Evolutionary conservation across 805 yeast genomes (phyloP).

Genomic region (Yamadazyma akitaensis): DNA sequence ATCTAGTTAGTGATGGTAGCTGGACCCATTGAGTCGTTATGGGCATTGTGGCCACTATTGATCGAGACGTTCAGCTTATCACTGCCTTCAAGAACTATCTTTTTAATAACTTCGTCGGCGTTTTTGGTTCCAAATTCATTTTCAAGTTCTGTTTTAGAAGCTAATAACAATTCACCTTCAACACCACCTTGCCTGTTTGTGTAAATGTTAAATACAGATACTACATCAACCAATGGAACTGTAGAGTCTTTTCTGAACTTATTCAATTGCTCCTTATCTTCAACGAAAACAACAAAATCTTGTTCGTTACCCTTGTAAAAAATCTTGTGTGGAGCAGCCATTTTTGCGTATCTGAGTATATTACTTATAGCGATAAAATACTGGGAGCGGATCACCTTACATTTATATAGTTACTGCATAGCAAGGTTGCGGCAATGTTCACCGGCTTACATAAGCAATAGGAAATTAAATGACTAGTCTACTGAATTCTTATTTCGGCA

Average conservation of each 20-base stretch:
- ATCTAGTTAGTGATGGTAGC: constrained; percentile 8
- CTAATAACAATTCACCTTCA: constrained; percentile 69
- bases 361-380: too few species aligned
- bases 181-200: constrained; percentile 62
- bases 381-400: background rate
- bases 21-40: constrained; percentile 42
- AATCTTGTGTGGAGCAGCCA: constrained; percentile 39
- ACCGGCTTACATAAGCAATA: constrained; percentile 3
- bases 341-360: constrained; percentile 1
- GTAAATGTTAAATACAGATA: constrained; percentile 65
- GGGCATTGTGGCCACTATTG: constrained; percentile 28
- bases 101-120: constrained; percentile 54
- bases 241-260: constrained; percentile 51
- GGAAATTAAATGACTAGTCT: background rate
- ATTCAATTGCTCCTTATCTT: constrained; percentile 46
- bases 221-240: constrained; percentile 58
- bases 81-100: constrained; percentile 59
- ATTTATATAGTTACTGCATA: constrained; percentile 1
- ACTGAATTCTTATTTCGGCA: background rate
- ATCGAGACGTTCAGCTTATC: constrained; percentile 30
- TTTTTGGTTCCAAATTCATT: constrained; percentile 65
- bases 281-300: constrained; percentile 67
- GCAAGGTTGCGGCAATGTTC: constrained; percentile 7
- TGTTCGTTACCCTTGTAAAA: constrained; percentile 62
- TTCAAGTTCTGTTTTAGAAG: constrained; percentile 60